Conservation (phyloP, 495 filamentous ascomycete genomes). For the Podospora appendiculata region DNA sequence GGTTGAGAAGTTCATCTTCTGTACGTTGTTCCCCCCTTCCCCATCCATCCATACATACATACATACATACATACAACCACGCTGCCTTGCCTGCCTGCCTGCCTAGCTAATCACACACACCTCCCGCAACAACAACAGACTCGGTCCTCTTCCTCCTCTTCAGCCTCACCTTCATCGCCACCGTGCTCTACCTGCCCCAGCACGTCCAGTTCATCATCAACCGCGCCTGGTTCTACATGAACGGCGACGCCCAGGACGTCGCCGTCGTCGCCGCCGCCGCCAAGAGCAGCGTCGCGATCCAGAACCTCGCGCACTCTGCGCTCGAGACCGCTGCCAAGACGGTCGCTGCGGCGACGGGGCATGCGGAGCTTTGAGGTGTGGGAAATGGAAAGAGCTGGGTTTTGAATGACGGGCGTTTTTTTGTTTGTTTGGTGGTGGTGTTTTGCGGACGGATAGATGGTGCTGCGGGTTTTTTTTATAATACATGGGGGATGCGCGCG, state of each 20-base stretch:
- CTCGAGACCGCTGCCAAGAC: constrained; percentile 10
- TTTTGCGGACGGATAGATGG: no score
- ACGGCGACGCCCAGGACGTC: constrained; percentile 50
- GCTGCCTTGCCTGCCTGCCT: no score
- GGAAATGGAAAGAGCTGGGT: no score
- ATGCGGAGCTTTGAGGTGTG: neutral
- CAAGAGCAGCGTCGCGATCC: neutral
- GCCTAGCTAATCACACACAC: no score
- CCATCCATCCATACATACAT: neutral
- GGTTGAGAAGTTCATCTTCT: constrained; percentile 38
- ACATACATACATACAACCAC: neutral
- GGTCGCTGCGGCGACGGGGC: constrained; percentile 9
- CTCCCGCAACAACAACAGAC: constrained; percentile 63
- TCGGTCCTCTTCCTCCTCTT: constrained; percentile 82
- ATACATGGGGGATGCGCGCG: no score
- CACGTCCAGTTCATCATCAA: constrained; percentile 71
- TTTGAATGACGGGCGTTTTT: no score
- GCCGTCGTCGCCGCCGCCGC: constrained; percentile 10
- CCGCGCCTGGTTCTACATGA: constrained; percentile 91
- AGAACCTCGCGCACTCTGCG: neutral
- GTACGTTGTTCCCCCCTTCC: constrained; percentile 18
- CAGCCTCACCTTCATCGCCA: constrained; percentile 76
- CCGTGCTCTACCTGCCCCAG: constrained; percentile 84
- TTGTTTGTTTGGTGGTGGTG: no score
- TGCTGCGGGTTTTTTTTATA: no score